Evolutionary conservation across 2,329 filamentous ascomycete species (phyloP), one percentile per base, ranked within the genome.

Genomic region (Monosporascus sp.): DNA sequence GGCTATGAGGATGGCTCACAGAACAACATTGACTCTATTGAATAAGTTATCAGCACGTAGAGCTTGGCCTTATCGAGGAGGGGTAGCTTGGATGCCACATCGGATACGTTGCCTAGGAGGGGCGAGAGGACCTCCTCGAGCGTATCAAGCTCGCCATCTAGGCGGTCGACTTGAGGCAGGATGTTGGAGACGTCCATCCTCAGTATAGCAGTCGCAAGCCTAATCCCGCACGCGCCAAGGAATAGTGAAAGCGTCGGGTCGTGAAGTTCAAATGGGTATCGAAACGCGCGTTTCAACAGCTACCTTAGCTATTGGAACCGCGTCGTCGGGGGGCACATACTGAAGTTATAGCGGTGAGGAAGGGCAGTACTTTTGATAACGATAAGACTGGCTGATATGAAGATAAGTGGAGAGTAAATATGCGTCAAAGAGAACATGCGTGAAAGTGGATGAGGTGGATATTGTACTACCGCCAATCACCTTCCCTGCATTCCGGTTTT

Each of bases 31-130:
- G 92, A 95, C 66, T 97, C 93, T 58, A 99, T 86, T 0, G 92
- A 82, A 69, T 97, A 99, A 18, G 90, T 88, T 49, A 87, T 79
- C 20, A 96, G 78, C n/a, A 94, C 86, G 67, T 95, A 90, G 55
- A 97, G 84, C 73, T 97, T 97, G 7, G 94, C 91, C 74, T 90
- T 92, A 75, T 97, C 93, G 55, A 99, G 79, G n/a, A 97, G 79
- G 2, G 93, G 92, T 27, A 97, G 78, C 66, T 90, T 90, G 52
- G 84, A 85, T 5, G 90, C 84, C 52, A 83, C 81, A 41, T 86
- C 82, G 49, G 83, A 76, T 44, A 97, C 73, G 48, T 79, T 78
- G 37, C 78, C 75, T 25, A 96, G 73, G 6, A 97, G 74, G n/a
- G 93, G 90, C 57, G 82, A 73, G 27, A 97, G 77, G 4, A 82